A percentile compares a stretch with the other conserved stretches of the same genome.
phyloP scores from a whole-genome alignment of 1,284 basidiomycete species.

The Papiliotrema terrestris region DNA sequence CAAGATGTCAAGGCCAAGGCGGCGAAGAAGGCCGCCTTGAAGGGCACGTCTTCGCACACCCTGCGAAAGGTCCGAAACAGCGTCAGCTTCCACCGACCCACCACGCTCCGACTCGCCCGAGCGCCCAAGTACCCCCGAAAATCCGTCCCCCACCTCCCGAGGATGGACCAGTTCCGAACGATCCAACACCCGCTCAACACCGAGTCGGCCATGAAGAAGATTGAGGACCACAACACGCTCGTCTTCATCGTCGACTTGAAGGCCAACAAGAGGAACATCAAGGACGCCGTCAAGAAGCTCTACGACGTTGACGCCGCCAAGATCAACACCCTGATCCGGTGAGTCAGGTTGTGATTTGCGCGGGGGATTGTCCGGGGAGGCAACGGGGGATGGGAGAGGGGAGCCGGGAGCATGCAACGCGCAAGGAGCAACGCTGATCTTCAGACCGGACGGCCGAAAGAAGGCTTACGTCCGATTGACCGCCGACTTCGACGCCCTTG shows the following conservation, averaged over 20 bases:
- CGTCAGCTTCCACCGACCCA: constrained; percentile 94
- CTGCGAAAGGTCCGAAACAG: constrained; percentile 80
- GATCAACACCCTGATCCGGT: constrained; percentile 98
- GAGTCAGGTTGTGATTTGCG: constrained; percentile 33
- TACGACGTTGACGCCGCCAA: constrained; percentile 95
- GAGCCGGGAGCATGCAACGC: too few relatives aligned
- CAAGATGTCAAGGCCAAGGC: constrained; percentile 79
- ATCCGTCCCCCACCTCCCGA: constrained; percentile 85
- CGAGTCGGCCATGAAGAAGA: constrained; percentile 71
- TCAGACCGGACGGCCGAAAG: constrained; percentile 95
- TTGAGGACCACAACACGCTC: constrained; percentile 98
- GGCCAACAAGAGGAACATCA: constrained; percentile 98
- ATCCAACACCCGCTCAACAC: constrained; percentile 71
- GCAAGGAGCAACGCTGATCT: background rate
- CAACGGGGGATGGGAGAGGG: too few relatives aligned
- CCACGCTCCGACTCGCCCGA: constrained; percentile 83
- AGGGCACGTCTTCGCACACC: constrained; percentile 73
- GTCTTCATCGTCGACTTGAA: constrained; percentile 96
- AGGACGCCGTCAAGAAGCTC: constrained; percentile 97
- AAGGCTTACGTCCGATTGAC: constrained; percentile 97
- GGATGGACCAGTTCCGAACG: constrained; percentile 96
- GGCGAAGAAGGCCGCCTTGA: constrained; percentile 94
- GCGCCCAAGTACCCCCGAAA: constrained; percentile 91
- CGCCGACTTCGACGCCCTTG: constrained; percentile 92
- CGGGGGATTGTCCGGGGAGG: background rate